A percentile compares a stretch with the other conserved stretches of the same genome.
These are phyloP conservation scores for Nicotiana attenuata DNA, from an alignment of 257 asterid genomes.

Conservation along the genomic window DNA sequence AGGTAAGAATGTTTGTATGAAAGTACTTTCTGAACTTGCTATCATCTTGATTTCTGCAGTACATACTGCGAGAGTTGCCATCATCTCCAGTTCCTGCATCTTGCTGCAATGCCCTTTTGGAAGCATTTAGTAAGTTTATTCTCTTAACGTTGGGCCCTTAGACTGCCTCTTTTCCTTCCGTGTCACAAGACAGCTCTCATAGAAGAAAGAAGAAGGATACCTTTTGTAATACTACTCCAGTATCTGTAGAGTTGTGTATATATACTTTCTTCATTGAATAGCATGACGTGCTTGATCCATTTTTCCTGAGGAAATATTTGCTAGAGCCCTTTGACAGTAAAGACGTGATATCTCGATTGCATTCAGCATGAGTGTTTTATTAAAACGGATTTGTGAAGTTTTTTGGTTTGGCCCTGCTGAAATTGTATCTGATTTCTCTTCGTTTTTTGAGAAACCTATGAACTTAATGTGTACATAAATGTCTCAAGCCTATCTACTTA, in stretches of 20 bases:
- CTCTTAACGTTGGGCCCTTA: background rate
- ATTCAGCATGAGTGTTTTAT: background rate
- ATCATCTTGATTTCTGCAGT: constrained; percentile 40
- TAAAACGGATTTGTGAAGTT: background rate
- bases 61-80: constrained; percentile 92
- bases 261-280: background rate
- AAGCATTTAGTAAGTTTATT: constrained; percentile 72
- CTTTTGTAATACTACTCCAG: background rate
- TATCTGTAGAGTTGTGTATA: background rate
- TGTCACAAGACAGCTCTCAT: background rate
- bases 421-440: background rate
- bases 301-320: background rate
- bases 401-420: background rate
- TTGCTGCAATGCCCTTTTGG: constrained; percentile 98
- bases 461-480: background rate
- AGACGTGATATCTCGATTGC: background rate
- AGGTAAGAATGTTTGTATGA: constrained; percentile 1
- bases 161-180: constrained; percentile 8
- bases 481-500: background rate
- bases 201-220: background rate
- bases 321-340: background rate
- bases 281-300: background rate
- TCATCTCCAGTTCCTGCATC: constrained; percentile 99
- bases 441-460: background rate
- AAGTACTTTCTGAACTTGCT: constrained; percentile 6